phyloP scores from a whole-genome alignment of 495 filamentous ascomycete genomes.

The Pseudevernia furfuracea region DNA sequence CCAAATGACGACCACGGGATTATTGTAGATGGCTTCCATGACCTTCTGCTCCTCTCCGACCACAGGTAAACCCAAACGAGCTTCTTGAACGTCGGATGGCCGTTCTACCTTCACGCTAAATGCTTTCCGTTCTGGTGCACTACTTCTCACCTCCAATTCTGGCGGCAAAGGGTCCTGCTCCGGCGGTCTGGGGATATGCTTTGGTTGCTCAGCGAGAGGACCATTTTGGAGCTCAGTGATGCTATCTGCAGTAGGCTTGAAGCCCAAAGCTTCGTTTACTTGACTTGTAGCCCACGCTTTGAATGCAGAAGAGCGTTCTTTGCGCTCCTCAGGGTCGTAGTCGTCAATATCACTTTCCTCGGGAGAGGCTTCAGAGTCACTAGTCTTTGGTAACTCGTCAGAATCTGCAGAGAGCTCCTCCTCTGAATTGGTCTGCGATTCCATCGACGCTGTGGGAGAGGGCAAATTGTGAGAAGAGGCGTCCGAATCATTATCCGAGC shows the following conservation, averaged over 20 bases:
- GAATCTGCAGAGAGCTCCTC: neutral
- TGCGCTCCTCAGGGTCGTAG: slow-evolving; percentile 35
- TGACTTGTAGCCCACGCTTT: slow-evolving; percentile 87
- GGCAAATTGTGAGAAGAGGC: slow-evolving; percentile 2
- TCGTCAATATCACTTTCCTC: slow-evolving; percentile 27
- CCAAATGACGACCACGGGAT: slow-evolving; percentile 82
- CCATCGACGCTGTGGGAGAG: slow-evolving; percentile 6
- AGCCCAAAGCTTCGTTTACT: slow-evolving; percentile 66
- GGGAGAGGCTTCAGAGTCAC: slow-evolving; percentile 3
- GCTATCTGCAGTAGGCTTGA: slow-evolving; percentile 41
- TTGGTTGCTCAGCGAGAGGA: slow-evolving; percentile 27
- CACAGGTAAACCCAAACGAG: slow-evolving; percentile 74
- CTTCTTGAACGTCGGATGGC: slow-evolving; percentile 62
- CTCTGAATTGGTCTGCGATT: slow-evolving; percentile 19
- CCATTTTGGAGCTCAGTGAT: slow-evolving; percentile 31
- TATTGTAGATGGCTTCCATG: slow-evolving; percentile 94
- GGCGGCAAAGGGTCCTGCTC: slow-evolving; percentile 69
- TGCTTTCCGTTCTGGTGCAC: slow-evolving; percentile 58
- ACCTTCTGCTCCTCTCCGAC: slow-evolving; percentile 95
- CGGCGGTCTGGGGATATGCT: slow-evolving; percentile 41
- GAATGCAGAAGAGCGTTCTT: slow-evolving; percentile 60
- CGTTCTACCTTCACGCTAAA: slow-evolving; percentile 69
- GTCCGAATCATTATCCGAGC: slow-evolving; percentile 36
- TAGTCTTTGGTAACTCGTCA: slow-evolving; percentile 12
- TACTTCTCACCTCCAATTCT: slow-evolving; percentile 59